Conservation (phyloP, 768 basidiomycete species). For the Lactarius evosmus region DNA sequence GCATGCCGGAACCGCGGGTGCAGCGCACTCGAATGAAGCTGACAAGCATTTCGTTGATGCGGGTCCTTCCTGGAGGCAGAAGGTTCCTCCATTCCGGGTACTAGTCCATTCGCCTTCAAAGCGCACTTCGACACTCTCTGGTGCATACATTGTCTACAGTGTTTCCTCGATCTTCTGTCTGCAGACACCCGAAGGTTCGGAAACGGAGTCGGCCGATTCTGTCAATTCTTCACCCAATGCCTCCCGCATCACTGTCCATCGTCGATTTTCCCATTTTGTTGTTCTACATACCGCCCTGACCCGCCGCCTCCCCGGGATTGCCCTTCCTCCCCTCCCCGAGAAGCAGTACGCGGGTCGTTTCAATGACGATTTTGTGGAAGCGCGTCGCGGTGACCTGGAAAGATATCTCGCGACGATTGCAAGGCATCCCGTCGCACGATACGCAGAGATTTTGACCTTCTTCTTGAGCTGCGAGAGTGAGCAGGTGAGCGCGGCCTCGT, state of each 20-base stretch:
- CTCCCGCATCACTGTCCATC: slow-evolving; percentile 65
- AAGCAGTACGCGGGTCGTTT: slow-evolving; percentile 84
- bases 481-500: slow-evolving; percentile 44
- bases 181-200: slow-evolving; percentile 30
- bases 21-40: slow-evolving; percentile 41
- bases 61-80: slow-evolving; percentile 70
- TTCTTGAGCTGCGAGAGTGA: slow-evolving; percentile 79
- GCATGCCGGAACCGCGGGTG: slow-evolving; percentile 24
- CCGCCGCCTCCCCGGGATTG: slow-evolving; percentile 68
- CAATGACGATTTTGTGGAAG: slow-evolving; percentile 78
- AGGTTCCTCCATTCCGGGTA: slow-evolving; percentile 68
- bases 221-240: slow-evolving; percentile 37
- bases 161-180: slow-evolving; percentile 70
- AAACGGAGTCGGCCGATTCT: slow-evolving; percentile 29
- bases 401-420: slow-evolving; percentile 68
- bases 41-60: slow-evolving; percentile 70
- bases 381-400: slow-evolving; percentile 75
- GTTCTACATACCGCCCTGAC: slow-evolving; percentile 69
- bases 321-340: slow-evolving; percentile 78
- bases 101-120: slow-evolving; percentile 82
- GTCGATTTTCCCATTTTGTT: slow-evolving; percentile 84
- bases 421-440: slow-evolving; percentile 72
- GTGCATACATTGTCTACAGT: slow-evolving; percentile 71
- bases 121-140: slow-evolving; percentile 58
- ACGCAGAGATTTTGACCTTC: slow-evolving; percentile 74